Evolutionary conservation across 345 rosid species (phyloP), one percentile per base, ranked within the genome.

Genomic region (Linum tenue): DNA sequence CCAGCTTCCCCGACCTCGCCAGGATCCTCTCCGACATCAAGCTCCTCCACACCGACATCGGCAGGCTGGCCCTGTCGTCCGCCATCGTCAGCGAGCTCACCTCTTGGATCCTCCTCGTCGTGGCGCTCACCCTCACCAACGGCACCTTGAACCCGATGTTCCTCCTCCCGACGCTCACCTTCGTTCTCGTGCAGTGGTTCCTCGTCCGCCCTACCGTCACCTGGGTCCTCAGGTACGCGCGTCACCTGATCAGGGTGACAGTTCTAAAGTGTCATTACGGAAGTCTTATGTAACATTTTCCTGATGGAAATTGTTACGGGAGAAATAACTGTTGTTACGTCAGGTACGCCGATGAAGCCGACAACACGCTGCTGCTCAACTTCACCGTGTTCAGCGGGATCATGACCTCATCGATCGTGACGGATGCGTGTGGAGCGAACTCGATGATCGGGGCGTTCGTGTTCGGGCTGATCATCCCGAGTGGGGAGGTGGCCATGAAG

Each of bases 381-480:
- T 37, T 0, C 40, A 75, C 39, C 7, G 17, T 12, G 60, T 65
- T 67, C 63, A 66, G 64, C 2, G 68, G 64, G 5, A 82, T 79
- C 39, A 64, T 77, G 9, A 3, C 78, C 7, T 78, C 67, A 12
- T 75, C 76, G 1, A 17, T 69, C n/a, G 16, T 75, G 3, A 75
- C 80, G 0, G 90, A 81, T 15, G 2, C 60, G 5, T 14, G 77
- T 1, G 90, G 90, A 16, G 58, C 76, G 1, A 66, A 70, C 14
- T 65, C 81, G 2, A 48, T 83, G 40, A 56, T 79, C 31, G 31
- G 31, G 31, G 31, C 31, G 1, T 22, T 22, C 31, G 31, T 22
- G 31, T 22, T 22, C 31, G 87, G 87, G 17, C 58, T 85, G 7
- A 71, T 72, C 43, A 62, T 82, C n/a, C 90, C 90, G 2, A 60